Evolutionary conservation across 768 basidiomycete genomes (phyloP), one percentile per base, ranked within the genome.

Genomic region (Tylopilus vinaceipallidus): DNA sequence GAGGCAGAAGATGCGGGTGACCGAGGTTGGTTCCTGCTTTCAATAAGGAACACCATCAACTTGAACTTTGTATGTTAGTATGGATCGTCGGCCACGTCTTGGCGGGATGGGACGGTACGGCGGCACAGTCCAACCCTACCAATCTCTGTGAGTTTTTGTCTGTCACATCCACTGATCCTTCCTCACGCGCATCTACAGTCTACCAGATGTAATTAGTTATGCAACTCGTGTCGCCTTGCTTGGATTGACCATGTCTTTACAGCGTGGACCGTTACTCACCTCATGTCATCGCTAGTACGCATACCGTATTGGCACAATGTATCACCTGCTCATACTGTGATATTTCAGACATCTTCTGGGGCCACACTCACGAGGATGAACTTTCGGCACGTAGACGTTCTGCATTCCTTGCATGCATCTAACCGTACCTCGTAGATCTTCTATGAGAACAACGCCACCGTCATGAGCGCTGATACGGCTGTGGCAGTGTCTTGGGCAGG

Each of bases 311-410:
- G n/a, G n/a, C n/a, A n/a, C n/a, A n/a, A n/a, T n/a, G n/a, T n/a
- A n/a, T n/a, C n/a, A n/a, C n/a, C n/a, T n/a, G n/a, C n/a, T n/a
- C n/a, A n/a, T n/a, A n/a, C n/a, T n/a, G n/a, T n/a, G n/a, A n/a
- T n/a, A n/a, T n/a, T n/a, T n/a, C 22, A 49, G 84, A 78, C 53
- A 78, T 86, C 17, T 86, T 87, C 73, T 88, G 73, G 55, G 86
- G 86, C 9, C 86, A 88, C 56, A 82, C 81, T 0, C 84, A 87
- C 53, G 81, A 86, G 58, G 84, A 86, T 62, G 74, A 84, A 64
- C 62, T 85, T 38, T 78, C 75, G 41, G 83, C 83, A 50, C 22
- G 54, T 42, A 20, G 13, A 16, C 17, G 27, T 12, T 3, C 19
- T 37, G n/a, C 3, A 40, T 16, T n/a, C 23, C 8, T 36, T 24